Conservation (phyloP, 257 asterid species). For the Solanum sejunctum region DNA sequence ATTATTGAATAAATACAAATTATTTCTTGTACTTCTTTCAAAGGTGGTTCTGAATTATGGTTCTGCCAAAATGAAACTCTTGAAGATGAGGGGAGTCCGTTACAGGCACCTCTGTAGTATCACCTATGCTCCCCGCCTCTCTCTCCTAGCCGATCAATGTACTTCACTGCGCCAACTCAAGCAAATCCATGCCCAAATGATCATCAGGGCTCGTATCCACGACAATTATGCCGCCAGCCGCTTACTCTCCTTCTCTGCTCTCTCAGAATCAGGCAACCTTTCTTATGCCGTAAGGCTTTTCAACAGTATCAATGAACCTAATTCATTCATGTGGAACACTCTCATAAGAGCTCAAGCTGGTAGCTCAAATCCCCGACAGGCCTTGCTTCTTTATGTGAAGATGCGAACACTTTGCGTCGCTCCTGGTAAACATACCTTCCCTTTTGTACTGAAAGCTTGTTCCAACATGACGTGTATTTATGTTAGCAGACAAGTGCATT, state of each 20-base stretch:
- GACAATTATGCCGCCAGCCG: constrained; percentile 77
- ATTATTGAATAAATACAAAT: no score
- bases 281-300: constrained; percentile 47
- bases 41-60: constrained; percentile 2
- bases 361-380: constrained; percentile 24
- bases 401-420: constrained; percentile 38
- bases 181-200: constrained; percentile 76
- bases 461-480: constrained; percentile 9
- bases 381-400: constrained; percentile 26
- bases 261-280: constrained; percentile 47
- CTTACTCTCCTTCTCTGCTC: constrained; percentile 61
- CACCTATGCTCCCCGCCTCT: constrained; percentile 12
- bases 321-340: constrained; percentile 87
- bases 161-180: constrained; percentile 49
- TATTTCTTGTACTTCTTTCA: no score
- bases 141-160: constrained; percentile 45
- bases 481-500: constrained; percentile 46
- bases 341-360: constrained; percentile 57
- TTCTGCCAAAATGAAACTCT: constrained; percentile 12
- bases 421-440: constrained; percentile 74
- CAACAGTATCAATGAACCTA: constrained; percentile 19
- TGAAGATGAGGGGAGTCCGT: not conserved
- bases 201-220: constrained; percentile 45
- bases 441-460: constrained; percentile 75
- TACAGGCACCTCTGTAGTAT: constrained; percentile 9